Evolutionary conservation across 2,329 filamentous ascomycete genomes (phyloP), one percentile per base, ranked within the genome.

Genomic region (Cladosporium austrohemisphaericum): DNA sequence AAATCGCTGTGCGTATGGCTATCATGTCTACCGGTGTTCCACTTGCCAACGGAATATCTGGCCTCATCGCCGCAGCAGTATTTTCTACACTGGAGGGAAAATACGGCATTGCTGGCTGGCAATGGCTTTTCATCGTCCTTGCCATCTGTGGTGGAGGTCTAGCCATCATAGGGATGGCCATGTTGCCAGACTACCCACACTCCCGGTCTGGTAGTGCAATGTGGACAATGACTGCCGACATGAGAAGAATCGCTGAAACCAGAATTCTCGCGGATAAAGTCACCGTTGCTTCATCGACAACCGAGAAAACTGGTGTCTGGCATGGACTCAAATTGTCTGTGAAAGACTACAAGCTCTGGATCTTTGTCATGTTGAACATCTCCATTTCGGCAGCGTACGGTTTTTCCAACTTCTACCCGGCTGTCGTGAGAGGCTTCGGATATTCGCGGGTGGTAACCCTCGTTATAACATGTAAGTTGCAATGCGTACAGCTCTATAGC

Each of bases 341-440:
- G 44, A 60, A 54, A 41, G 68, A 71, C 25, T 68, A 67, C 1
- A 69, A 67, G 47, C 70, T 68, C 5, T 70, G 68, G 68, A 59
- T 63, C 52, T 70, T 71, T 55, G 65, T 62, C 46, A 41, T 61
- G 5, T 69, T 71, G 62, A 69, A 71, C 52, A 71, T 70, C 38
- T 50, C 60, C 1, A 55, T 65, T n/a, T 59, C 65, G 38, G 61
- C 58, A 5, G 61, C 64, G 3, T 60, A 64, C 25, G 57, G 54
- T 8, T 65, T 64, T 59, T 65, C 63, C 31, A 60, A 65, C 22
- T 66, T 65, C 50, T 56, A 65, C 41, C 62, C 62, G 16, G 64
- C 62, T 16, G 58, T 61, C 50, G 70, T 89, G 2, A 80, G 86
- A 57, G 76, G 82, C 0, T 58, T 95, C 13, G 82, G 94, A 68